These are phyloP conservation scores for Hypoxylon perforatum DNA, from an alignment of 495 filamentous ascomycete species.

Conservation along the genomic window DNA sequence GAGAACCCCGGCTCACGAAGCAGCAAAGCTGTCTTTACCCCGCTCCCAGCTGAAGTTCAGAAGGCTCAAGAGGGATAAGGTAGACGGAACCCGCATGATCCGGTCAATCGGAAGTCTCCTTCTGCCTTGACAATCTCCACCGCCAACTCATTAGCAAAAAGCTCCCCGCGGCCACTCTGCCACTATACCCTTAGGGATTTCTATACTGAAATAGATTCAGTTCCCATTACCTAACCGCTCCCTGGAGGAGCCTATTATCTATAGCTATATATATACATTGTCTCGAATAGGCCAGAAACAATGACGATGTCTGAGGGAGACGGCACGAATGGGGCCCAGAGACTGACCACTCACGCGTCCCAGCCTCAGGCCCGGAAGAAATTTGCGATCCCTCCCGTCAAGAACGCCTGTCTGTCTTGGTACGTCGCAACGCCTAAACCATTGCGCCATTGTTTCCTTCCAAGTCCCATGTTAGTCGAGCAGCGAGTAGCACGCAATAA, in stretches of 20 bases:
- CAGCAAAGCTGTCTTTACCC: constrained; percentile 24
- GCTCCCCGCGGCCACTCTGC: constrained; percentile 9
- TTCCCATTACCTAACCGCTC: constrained; percentile 42
- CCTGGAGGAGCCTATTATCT: background rate
- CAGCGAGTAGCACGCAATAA: too few species aligned
- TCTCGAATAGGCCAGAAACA: constrained; percentile 5
- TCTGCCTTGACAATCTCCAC: constrained; percentile 36
- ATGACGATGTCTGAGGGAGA: constrained; percentile 44
- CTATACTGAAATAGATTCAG: constrained; percentile 11
- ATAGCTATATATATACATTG: background rate
- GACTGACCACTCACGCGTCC: constrained; percentile 34
- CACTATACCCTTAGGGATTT: constrained; percentile 28
- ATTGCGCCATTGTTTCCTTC: constrained; percentile 24
- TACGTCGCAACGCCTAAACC: constrained; percentile 47
- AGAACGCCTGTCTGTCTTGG: constrained; percentile 72
- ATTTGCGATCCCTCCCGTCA: constrained; percentile 66
- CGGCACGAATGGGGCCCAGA: constrained; percentile 33
- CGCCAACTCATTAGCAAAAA: constrained; percentile 22
- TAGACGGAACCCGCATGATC: constrained; percentile 24
- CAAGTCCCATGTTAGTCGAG: background rate
- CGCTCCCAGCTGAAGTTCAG: constrained; percentile 34
- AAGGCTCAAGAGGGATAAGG: constrained; percentile 15
- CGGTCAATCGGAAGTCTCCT: constrained; percentile 35
- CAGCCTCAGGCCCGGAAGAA: constrained; percentile 49
- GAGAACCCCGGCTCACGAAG: background rate